phyloP scores from a whole-genome alignment of 148 eudicot genomes.

The Rhododendron williamsianum region DNA sequence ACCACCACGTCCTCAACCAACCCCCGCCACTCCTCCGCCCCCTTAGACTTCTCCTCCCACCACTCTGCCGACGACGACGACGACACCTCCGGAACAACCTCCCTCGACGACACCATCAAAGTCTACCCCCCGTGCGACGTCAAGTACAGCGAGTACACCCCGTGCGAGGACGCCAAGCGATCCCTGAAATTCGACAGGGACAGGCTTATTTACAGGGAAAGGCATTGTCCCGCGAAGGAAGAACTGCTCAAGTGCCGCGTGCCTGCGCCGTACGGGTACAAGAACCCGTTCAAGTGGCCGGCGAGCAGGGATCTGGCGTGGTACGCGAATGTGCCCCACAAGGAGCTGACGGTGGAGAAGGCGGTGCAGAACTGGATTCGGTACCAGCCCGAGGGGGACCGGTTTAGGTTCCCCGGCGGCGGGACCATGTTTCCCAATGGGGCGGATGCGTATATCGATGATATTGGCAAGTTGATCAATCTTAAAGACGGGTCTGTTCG shows the following conservation, averaged over 20 bases:
- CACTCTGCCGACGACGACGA: slow-evolving; percentile 28
- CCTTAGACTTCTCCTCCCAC: slow-evolving; percentile 48
- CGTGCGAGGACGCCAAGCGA: slow-evolving; percentile 55
- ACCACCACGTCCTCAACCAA: background rate
- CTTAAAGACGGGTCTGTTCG: slow-evolving; percentile 65
- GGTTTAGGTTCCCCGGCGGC: slow-evolving; percentile 83
- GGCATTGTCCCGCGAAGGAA: slow-evolving; percentile 57
- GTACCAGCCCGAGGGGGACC: slow-evolving; percentile 60
- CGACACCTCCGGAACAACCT: background rate
- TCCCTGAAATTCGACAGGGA: slow-evolving; percentile 40
- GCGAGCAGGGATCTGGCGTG: slow-evolving; percentile 59
- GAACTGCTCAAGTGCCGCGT: slow-evolving; percentile 59
- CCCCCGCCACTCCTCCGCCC: background rate
- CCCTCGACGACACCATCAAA: background rate
- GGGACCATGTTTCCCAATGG: slow-evolving; percentile 88
- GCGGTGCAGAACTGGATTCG: slow-evolving; percentile 82
- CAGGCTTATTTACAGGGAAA: slow-evolving; percentile 47
- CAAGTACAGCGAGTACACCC: slow-evolving; percentile 63
- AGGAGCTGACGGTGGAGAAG: slow-evolving; percentile 70
- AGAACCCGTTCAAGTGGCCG: slow-evolving; percentile 78
- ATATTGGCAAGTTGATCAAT: slow-evolving; percentile 54
- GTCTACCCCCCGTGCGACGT: slow-evolving; percentile 42
- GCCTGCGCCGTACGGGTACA: slow-evolving; percentile 69
- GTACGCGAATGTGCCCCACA: slow-evolving; percentile 75
- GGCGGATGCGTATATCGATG: slow-evolving; percentile 66